Conservation (phyloP, 495 filamentous ascomycete genomes). For the Poronia punctata region DNA sequence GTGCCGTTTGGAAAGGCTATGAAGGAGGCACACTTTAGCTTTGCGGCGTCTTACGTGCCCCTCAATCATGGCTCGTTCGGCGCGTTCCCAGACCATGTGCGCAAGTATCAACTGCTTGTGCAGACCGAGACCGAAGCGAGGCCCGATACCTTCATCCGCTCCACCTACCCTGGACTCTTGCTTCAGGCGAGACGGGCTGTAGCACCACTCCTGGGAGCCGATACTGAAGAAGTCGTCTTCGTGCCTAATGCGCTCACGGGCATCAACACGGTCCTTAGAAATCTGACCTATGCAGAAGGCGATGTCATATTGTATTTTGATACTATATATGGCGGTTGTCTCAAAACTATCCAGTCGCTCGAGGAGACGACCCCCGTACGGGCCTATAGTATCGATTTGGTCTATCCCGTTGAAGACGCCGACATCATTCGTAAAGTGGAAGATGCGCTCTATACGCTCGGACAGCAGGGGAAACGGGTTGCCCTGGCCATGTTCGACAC, state of each 20-base stretch:
- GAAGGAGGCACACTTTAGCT: slow-evolving; percentile 30
- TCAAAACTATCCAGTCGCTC: slow-evolving; percentile 62
- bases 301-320: slow-evolving; percentile 64
- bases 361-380: slow-evolving; percentile 41
- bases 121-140: slow-evolving; percentile 27
- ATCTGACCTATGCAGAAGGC: slow-evolving; percentile 46
- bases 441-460: slow-evolving; percentile 35
- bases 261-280: slow-evolving; percentile 72
- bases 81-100: slow-evolving; percentile 26
- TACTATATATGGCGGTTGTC: slow-evolving; percentile 72
- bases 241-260: slow-evolving; percentile 76
- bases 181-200: slow-evolving; percentile 53
- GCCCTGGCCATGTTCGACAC: slow-evolving; percentile 68
- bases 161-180: slow-evolving; percentile 48
- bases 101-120: slow-evolving; percentile 21
- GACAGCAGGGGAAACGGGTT: slow-evolving; percentile 35
- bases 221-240: slow-evolving; percentile 58
- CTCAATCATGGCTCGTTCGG: slow-evolving; percentile 39
- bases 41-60: slow-evolving; percentile 27
- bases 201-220: slow-evolving; percentile 53
- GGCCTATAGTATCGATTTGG: slow-evolving; percentile 33
- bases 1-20: slow-evolving; percentile 28
- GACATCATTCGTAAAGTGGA: slow-evolving; percentile 48
- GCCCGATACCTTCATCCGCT: slow-evolving; percentile 42
- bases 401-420: slow-evolving; percentile 54